Conservation (phyloP, 371 early-diverging fungal species). For the Lichtheimia ramosa region DNA sequence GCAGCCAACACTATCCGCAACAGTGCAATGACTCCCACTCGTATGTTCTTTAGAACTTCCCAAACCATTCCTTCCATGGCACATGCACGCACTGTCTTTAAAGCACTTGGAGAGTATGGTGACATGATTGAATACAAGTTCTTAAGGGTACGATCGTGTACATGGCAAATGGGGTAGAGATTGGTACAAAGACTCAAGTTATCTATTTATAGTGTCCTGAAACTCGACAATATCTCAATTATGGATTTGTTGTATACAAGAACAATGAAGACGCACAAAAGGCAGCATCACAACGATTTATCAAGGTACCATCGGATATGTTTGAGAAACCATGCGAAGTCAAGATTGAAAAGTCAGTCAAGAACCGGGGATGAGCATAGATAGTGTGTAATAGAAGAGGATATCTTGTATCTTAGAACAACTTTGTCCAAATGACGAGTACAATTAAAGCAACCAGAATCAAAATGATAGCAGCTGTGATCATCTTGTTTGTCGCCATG, state of each 20-base stretch:
- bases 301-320: constrained; percentile 18
- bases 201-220: constrained; percentile 22
- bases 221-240: constrained; percentile 22
- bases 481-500: constrained; percentile 86
- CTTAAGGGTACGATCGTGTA: constrained; percentile 15
- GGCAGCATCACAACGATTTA: constrained; percentile 16
- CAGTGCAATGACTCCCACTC: constrained; percentile 8
- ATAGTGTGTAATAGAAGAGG: not conserved
- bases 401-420: constrained; percentile 24
- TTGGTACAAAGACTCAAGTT: not conserved
- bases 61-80: constrained; percentile 15
- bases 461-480: constrained; percentile 84
- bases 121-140: constrained; percentile 27
- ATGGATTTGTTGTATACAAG: constrained; percentile 26
- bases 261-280: constrained; percentile 15
- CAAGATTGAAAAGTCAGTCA: constrained; percentile 16
- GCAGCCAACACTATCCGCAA: not conserved
- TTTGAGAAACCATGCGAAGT: constrained; percentile 23
- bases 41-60: constrained; percentile 20
- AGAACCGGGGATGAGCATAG: not conserved
- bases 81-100: constrained; percentile 24
- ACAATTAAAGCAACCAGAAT: constrained; percentile 81
- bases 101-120: constrained; percentile 16
- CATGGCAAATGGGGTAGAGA: not conserved
- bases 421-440: constrained; percentile 79